Conservation (phyloP, 179 eudicot genomes). For the Gypsophila paniculata region DNA sequence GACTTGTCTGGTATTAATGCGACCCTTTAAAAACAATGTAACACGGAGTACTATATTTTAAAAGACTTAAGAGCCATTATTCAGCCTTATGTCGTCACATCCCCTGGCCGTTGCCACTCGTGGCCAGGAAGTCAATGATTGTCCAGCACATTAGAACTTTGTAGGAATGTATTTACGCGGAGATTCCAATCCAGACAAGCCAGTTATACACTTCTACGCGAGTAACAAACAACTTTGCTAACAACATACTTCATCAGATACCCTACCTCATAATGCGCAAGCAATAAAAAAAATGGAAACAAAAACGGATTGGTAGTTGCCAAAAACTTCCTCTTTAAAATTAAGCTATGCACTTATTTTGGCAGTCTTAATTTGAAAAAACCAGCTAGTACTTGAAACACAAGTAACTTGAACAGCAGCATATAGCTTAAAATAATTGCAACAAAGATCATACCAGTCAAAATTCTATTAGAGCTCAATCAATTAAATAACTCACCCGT, state of each 20-base stretch:
- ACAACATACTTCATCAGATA: background rate
- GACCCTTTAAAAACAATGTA: background rate
- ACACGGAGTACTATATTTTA: background rate
- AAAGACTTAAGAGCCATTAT: background rate
- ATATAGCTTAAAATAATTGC: background rate
- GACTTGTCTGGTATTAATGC: background rate
- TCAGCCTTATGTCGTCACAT: background rate
- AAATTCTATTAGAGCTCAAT: conserved; percentile 2
- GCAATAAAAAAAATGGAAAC: background rate
- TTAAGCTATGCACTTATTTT: conserved; percentile 11
- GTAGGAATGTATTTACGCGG: conserved; percentile 1
- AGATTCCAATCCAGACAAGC: background rate
- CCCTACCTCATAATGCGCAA: background rate
- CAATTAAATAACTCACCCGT: conserved; percentile 54
- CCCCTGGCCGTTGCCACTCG: background rate
- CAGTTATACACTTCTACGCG: background rate
- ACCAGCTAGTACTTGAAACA: conserved; percentile 1
- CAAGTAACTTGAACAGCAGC: background rate
- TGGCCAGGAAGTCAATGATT: background rate
- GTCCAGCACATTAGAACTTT: background rate
- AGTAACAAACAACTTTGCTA: background rate
- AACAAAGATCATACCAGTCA: conserved; percentile 10
- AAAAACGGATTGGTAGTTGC: background rate
- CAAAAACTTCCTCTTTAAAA: background rate
- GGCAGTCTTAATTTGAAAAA: background rate